Evolutionary conservation across 2,329 filamentous ascomycete species (phyloP), one percentile per base, ranked within the genome.

Genomic region (Hypoxylon sp.): DNA sequence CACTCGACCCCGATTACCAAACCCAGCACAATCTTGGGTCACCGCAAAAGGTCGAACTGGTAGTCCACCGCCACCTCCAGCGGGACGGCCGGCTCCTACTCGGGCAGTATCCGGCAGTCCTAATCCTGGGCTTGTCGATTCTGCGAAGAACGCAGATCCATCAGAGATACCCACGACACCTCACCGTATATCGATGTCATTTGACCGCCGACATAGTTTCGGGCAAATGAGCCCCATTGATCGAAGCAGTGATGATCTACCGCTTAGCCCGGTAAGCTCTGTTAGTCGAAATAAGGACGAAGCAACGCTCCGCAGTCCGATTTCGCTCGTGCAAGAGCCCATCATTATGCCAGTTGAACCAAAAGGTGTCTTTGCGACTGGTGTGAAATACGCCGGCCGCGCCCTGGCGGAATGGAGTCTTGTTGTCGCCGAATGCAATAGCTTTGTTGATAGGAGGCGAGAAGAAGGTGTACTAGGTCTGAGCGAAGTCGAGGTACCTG

Each of bases 391-490:
- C 77, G 83, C 87, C 2, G 93, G 93, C 1, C 86, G 92, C 19
- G 90, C 93, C 0, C 83, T 96, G 48, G 92, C 92, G 0, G 93
- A 96, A 78, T 96, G 93, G 93, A 84, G 86, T 19, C 82, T 92
- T 17, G 87, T 95, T 19, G 88, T 94, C 14, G 87, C 88, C 62
- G 93, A 96, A 78, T 93, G 90, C 81, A 93, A 94, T 80, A 92
- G 89, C 75, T 96, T 95, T 79, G 88, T 94, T 33, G 92, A 95
- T 65, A 85, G 92, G 50, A 86, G 93, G 60, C 89, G 90, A 56
- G 88, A 89, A 51, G 93, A 96, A 77, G 92, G 92, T 48, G 87
- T 94, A 9, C 84, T 87, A 1, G 83, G 83, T 0, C 86, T 93
- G 66, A 84, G 82, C 71, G 88, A 90, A 47, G 89, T 95, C 46